Evolutionary conservation across 768 basidiomycete genomes (phyloP), one percentile per base, ranked within the genome.

Genomic region (Neoboletus magnificus): DNA sequence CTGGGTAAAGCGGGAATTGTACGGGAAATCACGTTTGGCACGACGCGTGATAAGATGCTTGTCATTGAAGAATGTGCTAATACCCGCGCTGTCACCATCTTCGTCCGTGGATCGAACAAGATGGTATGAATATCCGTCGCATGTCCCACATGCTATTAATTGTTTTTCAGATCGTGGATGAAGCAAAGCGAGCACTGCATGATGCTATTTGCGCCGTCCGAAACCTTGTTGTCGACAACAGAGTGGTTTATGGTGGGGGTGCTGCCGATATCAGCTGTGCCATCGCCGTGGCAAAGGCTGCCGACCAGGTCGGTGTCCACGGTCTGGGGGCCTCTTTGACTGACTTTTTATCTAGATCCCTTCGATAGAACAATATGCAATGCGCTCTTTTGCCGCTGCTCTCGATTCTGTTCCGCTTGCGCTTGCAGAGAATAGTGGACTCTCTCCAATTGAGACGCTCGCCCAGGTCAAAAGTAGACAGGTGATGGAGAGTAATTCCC

Each of bases 21-120:
- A 8, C 84, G 95, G 33, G 96, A 99, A 74, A 71, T 99, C 52
- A 84, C 91, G 8, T 99, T 99, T 72, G 97, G 97, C 47, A 99
- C 97, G 10, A 99, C 97, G 16, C 83, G 93, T 58, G 97, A 99
- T 74, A 98, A 98, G 79, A 99, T 99, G 97, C 84, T 99, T 52
- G 90, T 98, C 59, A 96, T 99, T 62, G 97, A 98, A 72, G 95
- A 98, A 66, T 98, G 96, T 65, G 96, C 97, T 18, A 99, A 99
- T 76, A 84, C 88, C 11, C 83, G 94, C 52, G 95, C 96, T 35
- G 96, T 98, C 42, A 98, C 97, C 9, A 87, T 98, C 64, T 98
- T 99, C 62, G 94, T 98, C 23, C 83, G 97, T 35, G 97, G 97
- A 22, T 92, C 89, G 67, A 99, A 99, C 77, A 99, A 99, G 77